Base-by-base conservation (phyloP, 352 stramenopile genomes). In the Blastocystis sp. region DNA sequence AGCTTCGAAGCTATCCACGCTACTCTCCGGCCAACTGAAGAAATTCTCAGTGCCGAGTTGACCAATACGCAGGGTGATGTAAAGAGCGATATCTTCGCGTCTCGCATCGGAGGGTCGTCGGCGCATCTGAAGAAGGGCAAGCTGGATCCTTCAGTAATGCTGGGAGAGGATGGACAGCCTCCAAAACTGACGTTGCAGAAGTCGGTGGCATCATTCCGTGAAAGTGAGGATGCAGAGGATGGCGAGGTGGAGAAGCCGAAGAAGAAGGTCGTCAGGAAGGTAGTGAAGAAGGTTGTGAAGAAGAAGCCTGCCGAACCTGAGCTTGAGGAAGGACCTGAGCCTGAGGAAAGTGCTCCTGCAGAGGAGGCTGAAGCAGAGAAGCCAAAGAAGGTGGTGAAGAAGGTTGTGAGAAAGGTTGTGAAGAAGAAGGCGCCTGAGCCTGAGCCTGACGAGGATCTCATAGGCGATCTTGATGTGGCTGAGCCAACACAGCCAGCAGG, bases 341-440 rank as follows among this genome's bases (percentile, higher is more conserved):
- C 39, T 73, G 29, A 20, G 20, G 11, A 37, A 26, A 23, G 68
- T 84, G 15, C 29, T 18, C 68, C 68, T 68, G 53, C 53, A 1
- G 73, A 84, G n/a, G 13, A 23, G 15, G 47, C 34, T 13, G 11
- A 34, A 11, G 73, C 54, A n/a, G 66, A 84, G 50, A 84, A 84
- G 73, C 73, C 73, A 15, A 84, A 84, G 73, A 84, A 84, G 73
- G 77, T 88, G 0, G 77, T 88, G 7, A 88, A 88, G 66, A 87
- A 87, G 63, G 23, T 87, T 4, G 70, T 80, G 9, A 80, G 45
- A 29, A 63, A 64, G 26, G 70, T 80, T 47, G 70, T 80, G 8
- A 80, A 80, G 70, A 84, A 84, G 73, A 84, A 84, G 73, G 73
- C 73, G 0, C 73, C 73, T 43, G 73, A 84, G 56, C 73, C 70